Evolutionary conservation across 768 basidiomycete genomes (phyloP), one percentile per base, ranked within the genome.

Genomic region (Dioszegia aurantiaca): DNA sequence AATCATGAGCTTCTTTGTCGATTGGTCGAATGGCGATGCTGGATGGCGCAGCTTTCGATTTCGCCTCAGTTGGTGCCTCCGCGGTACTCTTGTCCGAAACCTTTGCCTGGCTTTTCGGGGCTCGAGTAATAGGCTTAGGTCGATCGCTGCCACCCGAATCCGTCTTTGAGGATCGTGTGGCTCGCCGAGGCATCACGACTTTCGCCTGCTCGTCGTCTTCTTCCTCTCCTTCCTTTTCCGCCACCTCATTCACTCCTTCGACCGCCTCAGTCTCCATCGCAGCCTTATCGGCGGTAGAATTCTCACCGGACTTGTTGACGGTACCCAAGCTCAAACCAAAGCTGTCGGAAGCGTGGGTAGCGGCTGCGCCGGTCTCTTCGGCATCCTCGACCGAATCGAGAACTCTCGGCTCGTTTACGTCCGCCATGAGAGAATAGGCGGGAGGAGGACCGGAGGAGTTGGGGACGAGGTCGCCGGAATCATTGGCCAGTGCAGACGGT

Each of bases 271-370:
- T 6, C 33, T 6, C 14, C 33, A 14, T 33, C 8, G 33, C 33
- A 6, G 6, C 14, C 33, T 6, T 14, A 6, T 14, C 33, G 33
- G 14, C 8, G 8, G 33, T 6, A 33, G 33, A 33, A n/a, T n/a
- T n/a, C n/a, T n/a, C n/a, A n/a, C n/a, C n/a, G n/a, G n/a, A n/a
- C n/a, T n/a, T n/a, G n/a, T n/a, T n/a, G n/a, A n/a, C n/a, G n/a
- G n/a, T n/a, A n/a, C n/a, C 33, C 33, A 33, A 33, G 33, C 33
- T 33, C 33, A 33, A 6, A 33, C 24, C 44, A 26, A 47, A 30
- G 27, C 46, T 47, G 30, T 47, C 46, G 46, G 46, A 47, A 30
- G 24, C 28, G 28, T 47, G 46, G 16, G 12, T 47, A 11, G 28
- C 27, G 9, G 24, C 46, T 30, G 28, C 5, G 26, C 12, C 10